phyloP scores from a whole-genome alignment of 371 early-diverging fungal species.

The Lichtheimia ornata region DNA sequence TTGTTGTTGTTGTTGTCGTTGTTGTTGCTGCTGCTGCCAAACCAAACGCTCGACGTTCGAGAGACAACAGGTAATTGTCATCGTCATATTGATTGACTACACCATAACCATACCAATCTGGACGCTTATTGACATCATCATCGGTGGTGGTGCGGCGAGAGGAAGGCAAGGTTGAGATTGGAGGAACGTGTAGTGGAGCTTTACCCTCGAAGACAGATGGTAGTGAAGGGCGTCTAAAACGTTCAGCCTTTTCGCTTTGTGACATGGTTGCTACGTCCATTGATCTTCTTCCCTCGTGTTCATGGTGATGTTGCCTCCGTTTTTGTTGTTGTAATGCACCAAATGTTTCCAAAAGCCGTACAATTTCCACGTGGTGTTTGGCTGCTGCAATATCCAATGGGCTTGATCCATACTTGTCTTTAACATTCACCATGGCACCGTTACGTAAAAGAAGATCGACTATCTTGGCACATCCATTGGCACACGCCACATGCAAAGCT shows the following conservation, averaged over 20 bases:
- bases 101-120: constrained; percentile 27
- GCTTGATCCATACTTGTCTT: constrained; percentile 66
- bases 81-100: constrained; percentile 24
- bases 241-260: constrained; percentile 23
- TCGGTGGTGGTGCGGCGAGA: background rate
- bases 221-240: constrained; percentile 32
- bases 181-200: constrained; percentile 20
- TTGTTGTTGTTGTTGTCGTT: background rate
- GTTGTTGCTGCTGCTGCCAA: constrained; percentile 5
- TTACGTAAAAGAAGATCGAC: constrained; percentile 62
- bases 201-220: constrained; percentile 36
- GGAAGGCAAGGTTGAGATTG: constrained; percentile 22
- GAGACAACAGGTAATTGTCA: constrained; percentile 40
- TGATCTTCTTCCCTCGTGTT: constrained; percentile 9
- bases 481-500: constrained; percentile 76
- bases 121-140: constrained; percentile 15
- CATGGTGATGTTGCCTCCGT: constrained; percentile 4
- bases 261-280: constrained; percentile 20
- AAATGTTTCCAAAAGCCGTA: constrained; percentile 25
- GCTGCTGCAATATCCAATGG: constrained; percentile 61
- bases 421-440: constrained; percentile 60
- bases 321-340: constrained; percentile 15
- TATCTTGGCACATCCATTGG: constrained; percentile 62
- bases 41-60: constrained; percentile 42
- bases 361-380: constrained; percentile 57